Evolutionary conservation across 2,329 filamentous ascomycete species (phyloP).

Genomic region (Pseudogymnoascus sp.): DNA sequence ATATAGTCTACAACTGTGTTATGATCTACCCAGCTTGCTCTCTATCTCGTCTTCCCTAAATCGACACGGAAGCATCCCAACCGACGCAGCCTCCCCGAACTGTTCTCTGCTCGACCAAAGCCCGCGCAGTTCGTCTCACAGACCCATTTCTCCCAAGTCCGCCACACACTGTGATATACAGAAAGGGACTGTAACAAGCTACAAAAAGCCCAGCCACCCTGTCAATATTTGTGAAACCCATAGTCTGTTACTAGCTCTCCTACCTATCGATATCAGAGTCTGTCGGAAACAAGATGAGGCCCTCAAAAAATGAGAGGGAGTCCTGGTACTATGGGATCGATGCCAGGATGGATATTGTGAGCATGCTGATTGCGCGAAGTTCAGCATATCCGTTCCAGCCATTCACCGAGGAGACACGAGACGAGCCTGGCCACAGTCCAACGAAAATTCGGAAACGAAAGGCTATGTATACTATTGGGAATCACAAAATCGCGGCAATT

Average conservation of each 20-base stretch:
- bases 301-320: not conserved
- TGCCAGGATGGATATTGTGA: not conserved
- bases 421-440: not conserved
- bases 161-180: not conserved
- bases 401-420: not conserved
- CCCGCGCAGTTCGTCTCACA: not conserved
- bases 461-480: not conserved
- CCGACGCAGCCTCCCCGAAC: too few species aligned
- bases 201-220: not conserved
- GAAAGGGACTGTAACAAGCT: not conserved
- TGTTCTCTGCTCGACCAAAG: not conserved
- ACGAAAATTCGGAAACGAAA: not conserved
- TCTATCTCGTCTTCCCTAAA: too few species aligned
- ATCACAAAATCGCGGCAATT: not conserved
- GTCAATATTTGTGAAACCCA: not conserved
- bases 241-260: not conserved
- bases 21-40: too few species aligned
- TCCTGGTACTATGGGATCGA: not conserved
- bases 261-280: not conserved
- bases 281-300: not conserved
- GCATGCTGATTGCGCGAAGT: not conserved
- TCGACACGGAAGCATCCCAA: too few species aligned
- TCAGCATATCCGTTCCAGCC: not conserved
- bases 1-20: not conserved
- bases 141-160: not conserved